phyloP scores from a whole-genome alignment of 225 moss, liverwort and hornwort genomes.

The Thuidium tamariscinum region DNA sequence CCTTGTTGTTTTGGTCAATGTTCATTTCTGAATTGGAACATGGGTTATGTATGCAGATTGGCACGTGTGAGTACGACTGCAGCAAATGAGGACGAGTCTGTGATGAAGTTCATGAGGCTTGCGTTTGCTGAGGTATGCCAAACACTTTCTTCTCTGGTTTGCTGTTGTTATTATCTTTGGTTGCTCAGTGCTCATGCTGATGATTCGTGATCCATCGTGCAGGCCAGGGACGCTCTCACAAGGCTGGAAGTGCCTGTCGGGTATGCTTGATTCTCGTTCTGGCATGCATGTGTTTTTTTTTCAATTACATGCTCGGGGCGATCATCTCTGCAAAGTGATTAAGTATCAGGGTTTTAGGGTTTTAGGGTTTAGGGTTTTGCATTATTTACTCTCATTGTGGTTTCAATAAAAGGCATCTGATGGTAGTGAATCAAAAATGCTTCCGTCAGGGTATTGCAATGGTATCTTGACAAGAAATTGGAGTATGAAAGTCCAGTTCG shows the following conservation, averaged over 20 bases:
- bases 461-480: not conserved
- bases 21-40: not conserved
- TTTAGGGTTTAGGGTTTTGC: not conserved
- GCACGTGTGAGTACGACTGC: not conserved
- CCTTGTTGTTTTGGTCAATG: not conserved
- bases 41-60: not conserved
- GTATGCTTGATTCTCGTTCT: conserved; percentile 9
- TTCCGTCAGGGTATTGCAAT: not conserved
- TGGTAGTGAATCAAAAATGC: not conserved
- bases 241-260: conserved; percentile 95
- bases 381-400: not conserved
- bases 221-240: conserved; percentile 69
- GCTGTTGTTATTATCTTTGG: not conserved
- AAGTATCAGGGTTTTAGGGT: not conserved
- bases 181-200: not conserved
- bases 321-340: not conserved
- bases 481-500: not conserved
- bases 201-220: not conserved
- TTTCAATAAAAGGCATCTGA: not conserved
- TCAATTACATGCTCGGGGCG: not conserved
- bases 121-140: conserved; percentile 33
- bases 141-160: not conserved
- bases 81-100: not conserved
- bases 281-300: not conserved
- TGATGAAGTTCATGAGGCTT: conserved; percentile 31